Evolutionary conservation across 495 filamentous ascomycete genomes (phyloP), one percentile per base, ranked within the genome.

Genomic region (Neurospora sp.): DNA sequence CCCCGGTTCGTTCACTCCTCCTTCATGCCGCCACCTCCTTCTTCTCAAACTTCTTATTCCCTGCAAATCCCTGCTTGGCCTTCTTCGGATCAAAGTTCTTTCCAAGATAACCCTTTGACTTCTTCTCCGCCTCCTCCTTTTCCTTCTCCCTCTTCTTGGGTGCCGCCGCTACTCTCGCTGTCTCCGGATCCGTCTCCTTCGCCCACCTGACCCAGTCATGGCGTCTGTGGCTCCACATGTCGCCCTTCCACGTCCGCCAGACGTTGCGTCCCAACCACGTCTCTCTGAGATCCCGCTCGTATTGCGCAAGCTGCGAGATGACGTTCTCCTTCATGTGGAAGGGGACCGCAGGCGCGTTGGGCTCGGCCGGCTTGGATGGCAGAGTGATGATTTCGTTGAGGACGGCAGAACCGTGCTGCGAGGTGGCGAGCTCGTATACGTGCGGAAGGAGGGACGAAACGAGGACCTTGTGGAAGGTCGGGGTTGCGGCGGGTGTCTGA

Each of bases 161-260:
- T 48, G 69, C 71, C 35, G 35, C 72, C 35, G 78, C 78, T 14
- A 81, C 68, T 74, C 78, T 72, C 38, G 74, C 76, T 18, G 73
- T 74, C 72, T 80, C 80, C 0, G 79, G 75, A 71, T 84, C 82
- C 10, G 81, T 73, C 68, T 84, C 88, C 82, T 91, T 92, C 18
- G 89, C 90, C 81, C 89, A 89, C 27, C 83, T 81, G 38, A 90
- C 86, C 93, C 93, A 96, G 42, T 94, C 91, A 27, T 82, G 84
- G 45, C 89, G 82, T 69, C 88, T 84, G 68, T 89, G 83, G 75
- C 75, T 78, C 83, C 84, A 98, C 31, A 94, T 78, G 81, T 98
- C 96, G 83, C 97, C 94, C 70, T 86, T 88, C 96, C 96, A 99
- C 74, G 96, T 93, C 71, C 91, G 85, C 95, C 94, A 98, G 12